Evolutionary conservation across 257 asterid genomes (phyloP).

Genomic region (Asclepias syriaca): DNA sequence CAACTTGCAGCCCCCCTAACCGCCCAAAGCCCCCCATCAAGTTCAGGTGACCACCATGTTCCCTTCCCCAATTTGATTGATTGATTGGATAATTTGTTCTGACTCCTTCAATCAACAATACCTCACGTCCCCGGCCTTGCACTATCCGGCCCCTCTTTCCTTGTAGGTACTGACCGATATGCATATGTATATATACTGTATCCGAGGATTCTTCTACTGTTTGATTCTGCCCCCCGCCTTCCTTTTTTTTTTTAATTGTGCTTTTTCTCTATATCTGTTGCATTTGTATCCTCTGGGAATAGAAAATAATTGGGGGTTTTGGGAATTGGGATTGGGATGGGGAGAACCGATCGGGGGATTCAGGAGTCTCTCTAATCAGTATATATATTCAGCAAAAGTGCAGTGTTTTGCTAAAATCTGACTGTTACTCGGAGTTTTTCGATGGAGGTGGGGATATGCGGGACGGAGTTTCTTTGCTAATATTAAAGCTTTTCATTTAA

Average conservation of each 20-base stretch:
- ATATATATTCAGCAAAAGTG: no score
- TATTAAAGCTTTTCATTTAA: no score
- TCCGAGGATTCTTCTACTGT: background rate
- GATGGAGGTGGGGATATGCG: no score
- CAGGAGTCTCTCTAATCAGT: no score
- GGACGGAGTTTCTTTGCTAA: no score
- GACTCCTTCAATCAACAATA: background rate
- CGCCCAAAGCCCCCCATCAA: constrained; percentile 17
- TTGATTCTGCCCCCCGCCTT: background rate
- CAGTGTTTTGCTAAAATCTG: no score
- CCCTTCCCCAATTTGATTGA: background rate
- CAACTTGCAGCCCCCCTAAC: constrained; percentile 11
- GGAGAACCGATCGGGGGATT: no score
- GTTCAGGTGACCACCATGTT: background rate
- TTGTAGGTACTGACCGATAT: background rate
- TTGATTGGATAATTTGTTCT: constrained; percentile 9
- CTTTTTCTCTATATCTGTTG: background rate
- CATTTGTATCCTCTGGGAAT: background rate
- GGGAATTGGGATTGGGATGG: no score
- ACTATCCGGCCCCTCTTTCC: background rate
- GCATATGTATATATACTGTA: background rate
- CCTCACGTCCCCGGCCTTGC: background rate
- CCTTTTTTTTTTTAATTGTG: background rate
- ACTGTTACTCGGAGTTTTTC: no score
- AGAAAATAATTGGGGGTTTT: no score